These are phyloP conservation scores for Colletotrichum lindemuthianum DNA, from an alignment of 2,329 filamentous ascomycete genomes.

Conservation along the genomic window DNA sequence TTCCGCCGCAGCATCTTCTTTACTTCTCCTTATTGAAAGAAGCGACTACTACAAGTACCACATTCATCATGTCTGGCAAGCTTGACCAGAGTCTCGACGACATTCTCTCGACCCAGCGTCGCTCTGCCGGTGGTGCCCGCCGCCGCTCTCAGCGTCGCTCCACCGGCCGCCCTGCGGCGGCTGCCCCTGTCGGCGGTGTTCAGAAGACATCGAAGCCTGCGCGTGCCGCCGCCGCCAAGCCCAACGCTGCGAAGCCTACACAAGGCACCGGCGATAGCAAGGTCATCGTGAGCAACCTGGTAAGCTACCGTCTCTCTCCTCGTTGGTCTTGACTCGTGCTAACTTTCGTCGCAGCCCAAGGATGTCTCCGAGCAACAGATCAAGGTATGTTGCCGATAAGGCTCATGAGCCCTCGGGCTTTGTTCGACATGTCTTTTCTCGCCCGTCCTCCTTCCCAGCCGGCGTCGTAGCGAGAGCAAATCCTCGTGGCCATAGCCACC, in stretches of 20 bases:
- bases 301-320: constrained; percentile 59
- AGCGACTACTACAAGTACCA: constrained; percentile 3
- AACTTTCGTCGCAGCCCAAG: constrained; percentile 75
- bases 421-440: constrained; percentile 68
- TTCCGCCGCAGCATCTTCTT: constrained; percentile 10
- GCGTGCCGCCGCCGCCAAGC: constrained; percentile 68
- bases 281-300: constrained; percentile 98
- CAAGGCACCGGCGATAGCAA: constrained; percentile 81
- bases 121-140: constrained; percentile 59
- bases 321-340: constrained; percentile 47
- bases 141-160: constrained; percentile 62
- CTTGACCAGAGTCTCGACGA: constrained; percentile 97
- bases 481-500: constrained; percentile 29
- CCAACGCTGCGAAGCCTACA: constrained; percentile 71
- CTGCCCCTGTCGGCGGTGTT: constrained; percentile 84
- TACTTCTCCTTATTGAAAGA: not conserved
- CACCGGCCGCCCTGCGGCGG: constrained; percentile 62
- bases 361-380: constrained; percentile 98
- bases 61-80: constrained; percentile 84
- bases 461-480: constrained; percentile 35
- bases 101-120: constrained; percentile 84
- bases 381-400: constrained; percentile 99
- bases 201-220: constrained; percentile 77
- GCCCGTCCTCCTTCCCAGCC: constrained; percentile 49
- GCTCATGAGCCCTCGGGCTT: constrained; percentile 75